Base-by-base conservation (phyloP, 305 asterid species). In the Fraxinus platypoda region DNA sequence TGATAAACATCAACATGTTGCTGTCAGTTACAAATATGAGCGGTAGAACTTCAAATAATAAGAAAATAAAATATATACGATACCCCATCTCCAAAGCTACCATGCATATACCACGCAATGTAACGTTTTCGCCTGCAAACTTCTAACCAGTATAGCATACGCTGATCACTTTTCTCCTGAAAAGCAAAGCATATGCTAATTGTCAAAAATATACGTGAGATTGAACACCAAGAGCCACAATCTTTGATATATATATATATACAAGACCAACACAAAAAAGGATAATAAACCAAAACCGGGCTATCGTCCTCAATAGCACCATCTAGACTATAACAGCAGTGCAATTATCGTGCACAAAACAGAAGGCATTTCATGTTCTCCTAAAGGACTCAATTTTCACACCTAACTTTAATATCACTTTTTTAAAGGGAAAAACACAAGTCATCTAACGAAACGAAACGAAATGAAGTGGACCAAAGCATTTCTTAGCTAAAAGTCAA, bases 71-170 rank as follows among this genome's bases (percentile, higher is more conserved):
- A 46, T 74, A 6, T 15, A 13, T 12, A 78, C 17, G 54, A 68
- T 88, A 88, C 93, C 93, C 88, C 91, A 88, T 90, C 83, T 78
- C 87, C 77, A 80, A 79, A 84, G 38, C 54, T 73, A 43, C 76
- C 79, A 71, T 35, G 81, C 80, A 75, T 78, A 75, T 38, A 78
- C 76, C 19, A 26, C 77, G 35, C 54, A 80, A 71, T 23, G 21
- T 3, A 43, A 74, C 82, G 81, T 81, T 81, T 81, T 74, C 80
- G 43, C n/a, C 57, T 9, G 74, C 43, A 23, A 25, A 74, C 49
- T 72, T 38, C 12, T 38, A 15, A 74, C 33, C 43, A 34, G 54
- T 78, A 23, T 19, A 31, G 15, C 13, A 34, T 76, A 33, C 13
- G 71, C 41, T 72, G 84, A 57, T 31, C 7, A 28, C 43, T 70